Evolutionary conservation across 495 filamentous ascomycete genomes (phyloP), one percentile per base, ranked within the genome.

Genomic region (Tricharina praecox): DNA sequence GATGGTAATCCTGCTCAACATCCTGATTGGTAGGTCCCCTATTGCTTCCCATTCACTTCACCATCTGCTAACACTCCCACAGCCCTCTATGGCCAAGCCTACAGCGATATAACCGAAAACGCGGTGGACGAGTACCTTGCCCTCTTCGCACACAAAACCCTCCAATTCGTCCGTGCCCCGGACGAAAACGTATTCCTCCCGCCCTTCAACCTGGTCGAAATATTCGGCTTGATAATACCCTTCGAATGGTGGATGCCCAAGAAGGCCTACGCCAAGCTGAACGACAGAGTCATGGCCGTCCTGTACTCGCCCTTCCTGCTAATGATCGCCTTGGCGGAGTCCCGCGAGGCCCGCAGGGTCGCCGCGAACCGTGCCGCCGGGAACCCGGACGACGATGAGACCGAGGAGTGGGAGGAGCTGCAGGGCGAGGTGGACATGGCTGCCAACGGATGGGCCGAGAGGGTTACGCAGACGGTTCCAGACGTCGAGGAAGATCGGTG

Each of bases 181-280:
- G 90, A 96, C 55, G 92, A 96, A 63, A 95, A 97, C 54, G 90
- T 97, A 37, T 97, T 88, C 64, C 92, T 97, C 48, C 77, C 90
- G 3, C 85, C 90, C 0, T 85, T 96, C 65, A 97, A 97, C 60
- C 72, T 97, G 8, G 73, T 97, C 42, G 90, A 96, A 59, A 77
- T 95, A 13, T 70, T 94, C 54, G 67, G 71, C 37, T 65, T 95
- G 2, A 70, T 85, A 41, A 53, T 86, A 1, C 85, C 86, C 25
- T 78, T 96, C 46, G 90, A 96, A 67, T 97, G 92, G 92, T 96
- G 90, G 92, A 70, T 96, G 60, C 59, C 74, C 15, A 70, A 72
- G 26, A 47, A 61, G 3, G 55, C 57, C 0, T 97, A 95, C 56
- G 79, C 81, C 41, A 74, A 68, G 16, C 62, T 95, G 21, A 97